Evolutionary conservation across 2,329 filamentous ascomycete species (phyloP).

Genomic region (Colletotrichum costaricense): DNA sequence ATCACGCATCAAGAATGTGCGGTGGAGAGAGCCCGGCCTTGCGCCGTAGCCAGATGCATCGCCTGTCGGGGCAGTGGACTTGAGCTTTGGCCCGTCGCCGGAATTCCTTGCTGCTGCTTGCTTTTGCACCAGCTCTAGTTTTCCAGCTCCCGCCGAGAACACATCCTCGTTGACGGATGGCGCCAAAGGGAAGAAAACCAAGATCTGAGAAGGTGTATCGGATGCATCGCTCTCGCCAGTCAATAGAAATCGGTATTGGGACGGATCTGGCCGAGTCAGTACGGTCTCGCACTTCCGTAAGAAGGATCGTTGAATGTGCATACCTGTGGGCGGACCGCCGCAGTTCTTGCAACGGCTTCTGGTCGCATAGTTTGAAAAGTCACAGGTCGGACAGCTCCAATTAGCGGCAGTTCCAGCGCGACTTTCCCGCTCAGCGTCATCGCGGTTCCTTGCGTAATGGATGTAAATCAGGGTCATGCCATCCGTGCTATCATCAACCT

Average conservation of each 20-base stretch:
- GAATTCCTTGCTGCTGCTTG: conserved; percentile 59
- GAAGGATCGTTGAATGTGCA: background rate
- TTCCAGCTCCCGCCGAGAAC: conserved; percentile 78
- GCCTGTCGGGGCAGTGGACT: conserved; percentile 66
- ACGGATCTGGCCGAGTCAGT: conserved; percentile 22
- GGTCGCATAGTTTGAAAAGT: conserved; percentile 52
- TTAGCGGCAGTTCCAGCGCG: conserved; percentile 38
- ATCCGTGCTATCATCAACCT: conserved; percentile 52
- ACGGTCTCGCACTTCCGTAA: background rate
- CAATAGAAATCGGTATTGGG: conserved; percentile 45
- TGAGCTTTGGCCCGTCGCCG: conserved; percentile 63
- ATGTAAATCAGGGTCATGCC: conserved; percentile 51
- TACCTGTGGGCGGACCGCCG: conserved; percentile 38
- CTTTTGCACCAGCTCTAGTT: conserved; percentile 73
- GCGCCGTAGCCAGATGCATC: conserved; percentile 75
- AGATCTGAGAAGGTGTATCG: conserved; percentile 76
- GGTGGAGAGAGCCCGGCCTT: conserved; percentile 77
- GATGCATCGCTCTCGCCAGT: conserved; percentile 62
- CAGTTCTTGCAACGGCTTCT: conserved; percentile 53
- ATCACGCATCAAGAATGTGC: conserved; percentile 82
- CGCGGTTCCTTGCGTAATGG: conserved; percentile 54
- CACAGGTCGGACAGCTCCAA: conserved; percentile 49
- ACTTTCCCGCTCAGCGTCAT: conserved; percentile 44
- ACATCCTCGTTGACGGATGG: conserved; percentile 77
- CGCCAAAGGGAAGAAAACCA: conserved; percentile 79